Base-by-base conservation (phyloP, 139 green algal species). In the Tetraselmis chui region DNA sequence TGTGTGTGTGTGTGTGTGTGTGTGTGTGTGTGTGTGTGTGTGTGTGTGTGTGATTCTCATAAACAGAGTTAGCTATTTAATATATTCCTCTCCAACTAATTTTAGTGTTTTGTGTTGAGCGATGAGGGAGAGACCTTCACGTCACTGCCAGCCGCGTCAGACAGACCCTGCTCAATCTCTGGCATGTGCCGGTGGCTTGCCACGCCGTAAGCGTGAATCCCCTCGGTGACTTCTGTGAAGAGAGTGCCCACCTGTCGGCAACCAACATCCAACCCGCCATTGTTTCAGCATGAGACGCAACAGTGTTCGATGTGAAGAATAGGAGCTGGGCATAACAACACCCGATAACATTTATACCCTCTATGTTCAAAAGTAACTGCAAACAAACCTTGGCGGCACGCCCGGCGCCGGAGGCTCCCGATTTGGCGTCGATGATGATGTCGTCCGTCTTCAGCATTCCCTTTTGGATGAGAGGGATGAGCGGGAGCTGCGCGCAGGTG, bases 391-490 rank as follows among this genome's bases (percentile, higher is more conserved):
- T 67, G 5, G 45, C 45, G 45, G 45, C 45, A 67, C 45, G 45
- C 11, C 45, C 45, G 18, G 45, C 45, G 18, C 45, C 45, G 45
- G 45, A 67, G 18, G 45, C 5, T 67, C 94, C 95, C 27, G 91
- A 97, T 89, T 99, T 99, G 76, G 96, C 92, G 81, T 99, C 96
- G 30, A 99, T 98, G 82, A 98, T 95, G 84, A 99, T 98, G 87
- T 97, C 94, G 1, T 98, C 92, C 0, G 82, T 85, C 22, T 80
- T 1, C 30, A 99, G 97, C 5, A 98, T 85, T 2, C 86, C 83
- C 26, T 79, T 79, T 85, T 95, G 84, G 23, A 98, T 79, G 29
- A 98, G 89, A 0, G 94, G 94, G 59, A 90, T 87, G 45, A 98
- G 89, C 0, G 95, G 91, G 58, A 98, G 90, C 91, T 98, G 45